Conservation (phyloP, 257 asterid species). For the Verbascum thapsus region DNA sequence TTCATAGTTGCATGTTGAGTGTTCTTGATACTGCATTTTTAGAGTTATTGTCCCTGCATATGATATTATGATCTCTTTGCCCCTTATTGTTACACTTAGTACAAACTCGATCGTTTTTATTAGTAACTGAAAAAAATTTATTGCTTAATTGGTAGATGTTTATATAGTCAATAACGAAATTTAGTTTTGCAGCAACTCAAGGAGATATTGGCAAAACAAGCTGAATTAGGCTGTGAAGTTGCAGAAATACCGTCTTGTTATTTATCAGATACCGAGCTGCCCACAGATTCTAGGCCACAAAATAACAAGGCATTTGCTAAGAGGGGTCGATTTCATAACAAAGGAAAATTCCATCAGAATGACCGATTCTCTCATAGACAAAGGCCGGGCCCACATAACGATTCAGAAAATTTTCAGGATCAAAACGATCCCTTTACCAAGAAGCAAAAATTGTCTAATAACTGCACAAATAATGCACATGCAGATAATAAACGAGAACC, state of each 20-base stretch:
- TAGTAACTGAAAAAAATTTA: not conserved
- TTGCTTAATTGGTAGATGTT: not conserved
- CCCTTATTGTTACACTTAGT: not conserved
- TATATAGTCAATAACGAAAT: slow-evolving; percentile 17
- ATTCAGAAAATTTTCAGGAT: slow-evolving; percentile 32
- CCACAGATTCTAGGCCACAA: slow-evolving; percentile 36
- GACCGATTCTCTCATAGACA: slow-evolving; percentile 49
- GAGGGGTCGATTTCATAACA: slow-evolving; percentile 57
- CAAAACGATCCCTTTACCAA: slow-evolving; percentile 32
- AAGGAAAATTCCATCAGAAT: slow-evolving; percentile 53
- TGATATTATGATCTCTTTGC: slow-evolving; percentile 1
- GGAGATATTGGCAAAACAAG: slow-evolving; percentile 90
- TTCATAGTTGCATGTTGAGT: not conserved
- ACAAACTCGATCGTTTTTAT: not conserved
- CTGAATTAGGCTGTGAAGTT: slow-evolving; percentile 91
- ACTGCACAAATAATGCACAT: slow-evolving; percentile 22
- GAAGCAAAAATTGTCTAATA: slow-evolving; percentile 33
- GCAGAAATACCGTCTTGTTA: slow-evolving; percentile 89
- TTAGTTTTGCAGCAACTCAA: slow-evolving; percentile 71
- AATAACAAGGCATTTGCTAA: slow-evolving; percentile 40
- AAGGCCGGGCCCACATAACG: slow-evolving; percentile 29
- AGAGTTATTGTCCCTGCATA: slow-evolving; percentile 1
- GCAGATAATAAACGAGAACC: slow-evolving; percentile 45
- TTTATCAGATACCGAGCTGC: slow-evolving; percentile 69
- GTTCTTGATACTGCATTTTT: not conserved